Evolutionary conservation across 106 monocot genomes (phyloP), one percentile per base, ranked within the genome.

Genomic region (Dioscorea dumetorum): DNA sequence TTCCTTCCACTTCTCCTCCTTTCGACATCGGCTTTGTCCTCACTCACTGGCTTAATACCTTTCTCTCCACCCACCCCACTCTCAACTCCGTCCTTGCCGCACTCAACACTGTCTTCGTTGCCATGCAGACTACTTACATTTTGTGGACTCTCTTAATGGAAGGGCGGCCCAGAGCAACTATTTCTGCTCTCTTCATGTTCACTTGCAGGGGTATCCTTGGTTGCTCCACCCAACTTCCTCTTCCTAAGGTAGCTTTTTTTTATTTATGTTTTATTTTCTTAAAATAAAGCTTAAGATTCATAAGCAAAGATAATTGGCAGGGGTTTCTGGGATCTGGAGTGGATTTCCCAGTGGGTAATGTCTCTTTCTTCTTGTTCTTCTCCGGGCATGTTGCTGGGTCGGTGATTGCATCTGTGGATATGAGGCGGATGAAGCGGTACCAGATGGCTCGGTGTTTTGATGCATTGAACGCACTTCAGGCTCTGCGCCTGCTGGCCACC

Each of bases 291-390:
- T 49, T 12, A 2, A n/a, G 57, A 6, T 69, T 28, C 1, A 28
- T 28, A 28, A 28, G 28, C 28, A 28, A 28, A 3, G 3, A 28
- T 28, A 28, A 28, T 23, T 8, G 22, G 60, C 77, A 85, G 81
- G 97, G 68, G 8, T 97, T 91, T 58, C 33, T 89, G 51, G 97
- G 97, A 13, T 97, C 97, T 0, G 89, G 91, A 0, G 78, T 76
- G 63, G 97, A 97, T 62, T 97, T 97, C 73, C 97, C 97, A 4
- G 91, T 97, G 49, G 97, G 84, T 12, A 97, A 97, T 49, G 91
- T 92, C 12, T 91, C 91, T 49, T 97, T 97, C 78, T 97, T 87
- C 80, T 91, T 97, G 62, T 97, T 97, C 84, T 97, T 86, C 88
- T 97, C 91, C 5, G 97, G 97, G 2, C 97, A 97, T 48, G 97